phyloP scores from a whole-genome alignment of 306 rosid species.

The Quillaja saponaria region DNA sequence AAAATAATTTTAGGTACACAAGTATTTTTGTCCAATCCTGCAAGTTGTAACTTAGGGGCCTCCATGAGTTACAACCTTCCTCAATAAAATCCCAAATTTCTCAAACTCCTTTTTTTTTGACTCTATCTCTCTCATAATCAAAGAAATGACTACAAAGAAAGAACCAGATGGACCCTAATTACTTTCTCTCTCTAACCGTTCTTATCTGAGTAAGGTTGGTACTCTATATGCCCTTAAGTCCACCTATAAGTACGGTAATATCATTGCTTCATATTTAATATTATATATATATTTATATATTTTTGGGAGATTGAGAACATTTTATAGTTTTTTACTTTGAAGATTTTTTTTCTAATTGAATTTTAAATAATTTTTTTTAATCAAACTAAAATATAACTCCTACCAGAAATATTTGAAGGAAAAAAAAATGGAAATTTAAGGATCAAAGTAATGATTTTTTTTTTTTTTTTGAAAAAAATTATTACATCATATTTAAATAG shows the following conservation, averaged over 20 bases:
- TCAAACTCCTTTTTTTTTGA: constrained; percentile 18
- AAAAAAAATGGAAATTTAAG: too few relatives aligned
- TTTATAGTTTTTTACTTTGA: neutral
- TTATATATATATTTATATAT: too few relatives aligned
- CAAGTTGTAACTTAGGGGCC: too few relatives aligned
- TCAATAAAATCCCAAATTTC: constrained; percentile 20
- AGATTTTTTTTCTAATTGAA: neutral
- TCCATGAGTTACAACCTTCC: constrained; percentile 23
- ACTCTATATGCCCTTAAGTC: constrained; percentile 64
- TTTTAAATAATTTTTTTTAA: constrained; percentile 17
- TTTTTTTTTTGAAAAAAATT: too few relatives aligned
- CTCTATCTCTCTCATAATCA: constrained; percentile 16
- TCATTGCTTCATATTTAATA: constrained; percentile 21
- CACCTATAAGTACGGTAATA: constrained; percentile 78
- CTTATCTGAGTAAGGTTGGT: constrained; percentile 87
- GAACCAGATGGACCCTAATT: too few relatives aligned
- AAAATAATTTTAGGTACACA: neutral
- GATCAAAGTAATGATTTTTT: too few relatives aligned
- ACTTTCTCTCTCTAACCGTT: constrained; percentile 54
- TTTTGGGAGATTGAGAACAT: too few relatives aligned
- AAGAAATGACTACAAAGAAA: constrained; percentile 4
- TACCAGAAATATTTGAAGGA: too few relatives aligned
- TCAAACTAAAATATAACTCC: too few relatives aligned
- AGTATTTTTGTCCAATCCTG: neutral
- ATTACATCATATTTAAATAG: too few relatives aligned